Base-by-base conservation (phyloP, 345 rosid species). In the Cardamine chenopodiifolia region DNA sequence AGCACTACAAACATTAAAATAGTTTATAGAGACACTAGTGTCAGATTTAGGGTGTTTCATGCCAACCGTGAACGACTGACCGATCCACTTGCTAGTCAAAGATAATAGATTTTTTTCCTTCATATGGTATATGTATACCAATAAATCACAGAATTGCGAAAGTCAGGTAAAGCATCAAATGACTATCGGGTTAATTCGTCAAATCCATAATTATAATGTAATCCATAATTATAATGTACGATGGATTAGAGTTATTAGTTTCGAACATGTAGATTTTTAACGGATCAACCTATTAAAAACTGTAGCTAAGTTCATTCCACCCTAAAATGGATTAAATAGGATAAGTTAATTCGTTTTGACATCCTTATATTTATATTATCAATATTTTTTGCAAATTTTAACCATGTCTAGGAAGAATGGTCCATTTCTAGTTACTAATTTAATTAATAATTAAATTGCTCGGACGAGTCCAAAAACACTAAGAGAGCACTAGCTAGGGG, bases 1-100 rank as follows among this genome's bases (percentile, higher is more conserved):
- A 66, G 22, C 66, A 45, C 52, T 47, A 57, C 1, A 74, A 37
- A 74, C 50, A 66, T 32, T 35, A 66, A n/a, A 56, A 48, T 66
- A 34, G 5, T 66, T 18, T 47, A 8, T 57, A 47, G 50, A 66
- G 19, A 17, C 35, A 55, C 29, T 48, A 65, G 52, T 57, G 32
- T 65, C 57, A 56, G 57, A 55, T 65, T 66, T 56, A 17, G 5
- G 52, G 40, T 58, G 12, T 47, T 66, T 35, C 72, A 66, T 56
- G 72, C 61, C 67, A 58, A 66, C 49, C 29, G 39, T 64, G 58
- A 64, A 62, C 53, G 39, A 14, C 57, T 65, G 72, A 74, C 72
- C 73, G 67, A 67, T 57, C 67, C 72, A 66, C 72, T 58, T 57
- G 67, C 47, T 48, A 74, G 61, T 66, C 78, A 66, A 66, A 74